Evolutionary conservation across 768 basidiomycete species (phyloP).

Genomic region (Leccinum subtestaceum): DNA sequence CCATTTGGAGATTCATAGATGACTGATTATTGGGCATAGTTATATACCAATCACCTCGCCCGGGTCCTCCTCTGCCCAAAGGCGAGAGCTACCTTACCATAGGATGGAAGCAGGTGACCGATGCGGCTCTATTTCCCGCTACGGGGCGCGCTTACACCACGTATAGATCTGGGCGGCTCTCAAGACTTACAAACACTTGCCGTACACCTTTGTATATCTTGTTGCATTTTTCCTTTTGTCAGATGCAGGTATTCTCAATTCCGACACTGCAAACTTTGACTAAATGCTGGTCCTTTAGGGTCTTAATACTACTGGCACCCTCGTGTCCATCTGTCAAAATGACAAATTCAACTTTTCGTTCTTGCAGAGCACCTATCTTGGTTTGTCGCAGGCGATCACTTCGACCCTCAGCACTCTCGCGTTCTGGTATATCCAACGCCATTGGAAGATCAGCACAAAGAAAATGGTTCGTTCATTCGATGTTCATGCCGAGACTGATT

Average conservation of each 20-base stretch:
- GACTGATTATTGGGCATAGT: conserved; percentile 40
- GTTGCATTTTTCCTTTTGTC: conserved; percentile 76
- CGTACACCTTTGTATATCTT: conserved; percentile 80
- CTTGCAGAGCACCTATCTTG: conserved; percentile 76
- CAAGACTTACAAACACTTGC: conserved; percentile 74
- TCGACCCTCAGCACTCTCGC: conserved; percentile 70
- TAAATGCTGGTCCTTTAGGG: conserved; percentile 43
- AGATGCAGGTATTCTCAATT: conserved; percentile 46
- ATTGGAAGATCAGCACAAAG: conserved; percentile 79
- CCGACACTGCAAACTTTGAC: background rate
- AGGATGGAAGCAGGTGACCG: conserved; percentile 76
- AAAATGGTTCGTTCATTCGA: conserved; percentile 54
- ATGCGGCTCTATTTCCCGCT: background rate
- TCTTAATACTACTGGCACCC: conserved; percentile 74
- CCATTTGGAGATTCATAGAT: background rate
- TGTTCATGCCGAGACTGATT: background rate
- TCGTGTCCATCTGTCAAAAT: conserved; percentile 76
- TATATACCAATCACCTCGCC: conserved; percentile 80
- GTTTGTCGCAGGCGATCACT: conserved; percentile 70
- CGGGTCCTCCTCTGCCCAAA: conserved; percentile 75
- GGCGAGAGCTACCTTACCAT: conserved; percentile 76
- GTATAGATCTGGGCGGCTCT: conserved; percentile 70
- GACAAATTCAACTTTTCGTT: conserved; percentile 81
- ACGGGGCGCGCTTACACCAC: conserved; percentile 1
- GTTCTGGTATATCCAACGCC: conserved; percentile 81